These are phyloP conservation scores for Neonectria neomacrospora DNA, from an alignment of 2,329 filamentous ascomycete species.

Conservation along the genomic window DNA sequence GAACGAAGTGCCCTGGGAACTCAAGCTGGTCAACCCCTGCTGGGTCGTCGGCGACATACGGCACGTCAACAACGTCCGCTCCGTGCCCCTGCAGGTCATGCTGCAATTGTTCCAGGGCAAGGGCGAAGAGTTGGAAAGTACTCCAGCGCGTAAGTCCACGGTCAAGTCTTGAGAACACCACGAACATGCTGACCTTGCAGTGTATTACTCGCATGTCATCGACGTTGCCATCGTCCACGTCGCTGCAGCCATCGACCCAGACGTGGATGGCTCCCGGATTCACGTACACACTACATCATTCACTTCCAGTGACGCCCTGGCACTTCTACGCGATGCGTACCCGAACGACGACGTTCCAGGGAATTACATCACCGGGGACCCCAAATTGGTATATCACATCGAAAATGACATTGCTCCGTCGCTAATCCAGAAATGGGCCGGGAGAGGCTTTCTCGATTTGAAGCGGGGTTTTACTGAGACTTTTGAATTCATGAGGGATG, in stretches of 20 bases:
- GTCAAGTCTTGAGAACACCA: background rate
- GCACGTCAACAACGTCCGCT: slow-evolving; percentile 5
- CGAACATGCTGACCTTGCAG: background rate
- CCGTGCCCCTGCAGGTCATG: slow-evolving; percentile 4
- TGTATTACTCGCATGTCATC: background rate
- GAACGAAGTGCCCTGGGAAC: slow-evolving; percentile 11
- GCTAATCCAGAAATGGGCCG: slow-evolving; percentile 15
- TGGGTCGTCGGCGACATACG: slow-evolving; percentile 18
- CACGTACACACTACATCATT: slow-evolving; percentile 1
- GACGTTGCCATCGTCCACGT: background rate
- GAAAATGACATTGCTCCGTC: slow-evolving; percentile 11
- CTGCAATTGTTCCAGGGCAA: slow-evolving; percentile 6
- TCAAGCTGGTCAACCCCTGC: slow-evolving; percentile 13
- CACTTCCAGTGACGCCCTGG: slow-evolving; percentile 2
- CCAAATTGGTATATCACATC: slow-evolving; percentile 5
- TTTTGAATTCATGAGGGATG: background rate
- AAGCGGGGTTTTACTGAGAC: slow-evolving; percentile 8
- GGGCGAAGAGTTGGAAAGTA: background rate
- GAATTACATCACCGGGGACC: background rate
- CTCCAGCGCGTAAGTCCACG: background rate
- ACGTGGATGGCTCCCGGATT: slow-evolving; percentile 6
- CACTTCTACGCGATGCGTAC: slow-evolving; percentile 9
- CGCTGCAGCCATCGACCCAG: slow-evolving; percentile 1
- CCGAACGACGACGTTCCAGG: slow-evolving; percentile 3
- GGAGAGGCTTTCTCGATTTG: slow-evolving; percentile 6